Conservation (phyloP, 768 basidiomycete species). For the Russula brevipes region DNA sequence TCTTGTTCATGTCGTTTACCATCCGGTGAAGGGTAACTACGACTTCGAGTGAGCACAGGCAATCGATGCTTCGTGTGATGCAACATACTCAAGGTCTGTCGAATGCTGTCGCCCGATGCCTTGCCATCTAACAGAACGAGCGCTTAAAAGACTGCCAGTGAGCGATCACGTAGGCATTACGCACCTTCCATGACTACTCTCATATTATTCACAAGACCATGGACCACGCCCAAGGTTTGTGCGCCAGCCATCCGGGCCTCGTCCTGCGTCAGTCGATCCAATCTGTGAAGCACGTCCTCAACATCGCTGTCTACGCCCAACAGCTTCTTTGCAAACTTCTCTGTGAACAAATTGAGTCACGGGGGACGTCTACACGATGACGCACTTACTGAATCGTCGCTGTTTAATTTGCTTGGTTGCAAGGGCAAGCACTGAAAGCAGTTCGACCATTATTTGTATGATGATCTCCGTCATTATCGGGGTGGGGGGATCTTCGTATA, state of each 20-base stretch:
- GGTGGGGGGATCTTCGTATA: neutral
- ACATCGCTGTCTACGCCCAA: slow-evolving; percentile 5
- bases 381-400: slow-evolving; percentile 2
- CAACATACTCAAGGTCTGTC: neutral
- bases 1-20: neutral
- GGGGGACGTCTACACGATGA: no score
- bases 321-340: slow-evolving; percentile 9
- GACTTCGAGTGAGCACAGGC: neutral
- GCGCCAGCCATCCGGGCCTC: neutral
- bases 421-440: slow-evolving; percentile 9
- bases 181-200: neutral
- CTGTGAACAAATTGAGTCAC: neutral
- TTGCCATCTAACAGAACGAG: neutral
- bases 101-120: neutral
- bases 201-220: slow-evolving; percentile 1
- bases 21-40: neutral
- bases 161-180: neutral
- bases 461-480: neutral
- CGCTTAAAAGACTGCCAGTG: neutral
- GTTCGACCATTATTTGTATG: neutral
- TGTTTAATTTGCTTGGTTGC: slow-evolving; percentile 7
- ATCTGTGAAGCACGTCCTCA: neutral
- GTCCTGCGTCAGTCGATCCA: slow-evolving; percentile 5
- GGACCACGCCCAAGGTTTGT: neutral
- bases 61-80: neutral